Percentiles rank a stretch among this genome's conserved stretches.
Evolutionary conservation across 257 asterid species (phyloP).

Genomic region (Solanum paucissectum): DNA sequence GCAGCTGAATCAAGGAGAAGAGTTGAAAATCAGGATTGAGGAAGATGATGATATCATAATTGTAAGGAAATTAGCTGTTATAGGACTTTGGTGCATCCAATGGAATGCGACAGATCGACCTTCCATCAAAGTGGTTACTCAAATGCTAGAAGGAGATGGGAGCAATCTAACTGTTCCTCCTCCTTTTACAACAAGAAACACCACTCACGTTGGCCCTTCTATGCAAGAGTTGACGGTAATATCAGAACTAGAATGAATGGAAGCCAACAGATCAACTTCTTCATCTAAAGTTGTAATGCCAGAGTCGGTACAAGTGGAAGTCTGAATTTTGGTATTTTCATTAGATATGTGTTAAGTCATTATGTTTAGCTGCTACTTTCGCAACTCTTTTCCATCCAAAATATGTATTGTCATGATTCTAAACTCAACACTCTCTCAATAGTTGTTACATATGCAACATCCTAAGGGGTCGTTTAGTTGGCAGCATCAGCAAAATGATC

Average conservation of each 20-base stretch:
- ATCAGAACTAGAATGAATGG: neutral
- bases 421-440: neutral
- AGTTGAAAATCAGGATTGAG: neutral
- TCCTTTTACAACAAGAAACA: conserved; percentile 10
- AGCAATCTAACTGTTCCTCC: conserved; percentile 11
- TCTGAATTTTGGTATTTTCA: neutral
- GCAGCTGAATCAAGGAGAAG: conserved; percentile 13
- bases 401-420: neutral
- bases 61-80: conserved; percentile 8
- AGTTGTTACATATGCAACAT: neutral
- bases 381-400: neutral
- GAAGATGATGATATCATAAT: neutral
- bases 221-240: neutral
- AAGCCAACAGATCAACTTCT: neutral
- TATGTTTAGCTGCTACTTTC: neutral
- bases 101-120: conserved; percentile 22
- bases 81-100: conserved; percentile 27
- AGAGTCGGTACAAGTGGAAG: neutral
- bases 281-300: neutral
- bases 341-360: neutral
- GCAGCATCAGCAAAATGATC: neutral
- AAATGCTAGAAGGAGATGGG: conserved; percentile 29
- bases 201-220: neutral
- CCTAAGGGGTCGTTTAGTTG: neutral
- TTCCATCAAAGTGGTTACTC: conserved; percentile 17